These are phyloP conservation scores for Lathyrus tuberosus DNA, from an alignment of 306 rosid species.

Conservation along the genomic window DNA sequence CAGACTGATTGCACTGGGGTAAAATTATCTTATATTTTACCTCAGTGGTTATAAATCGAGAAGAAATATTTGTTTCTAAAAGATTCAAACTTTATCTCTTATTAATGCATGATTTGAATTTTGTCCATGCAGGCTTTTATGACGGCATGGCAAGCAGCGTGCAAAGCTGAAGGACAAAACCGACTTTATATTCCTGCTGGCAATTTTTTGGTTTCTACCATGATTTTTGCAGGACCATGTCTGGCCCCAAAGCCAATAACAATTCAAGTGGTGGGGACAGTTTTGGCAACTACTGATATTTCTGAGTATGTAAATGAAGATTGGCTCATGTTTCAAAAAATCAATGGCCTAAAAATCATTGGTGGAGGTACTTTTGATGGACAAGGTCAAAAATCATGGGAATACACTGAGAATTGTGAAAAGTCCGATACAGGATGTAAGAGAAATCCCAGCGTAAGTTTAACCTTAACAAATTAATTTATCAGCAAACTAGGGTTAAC, in stretches of 20 bases:
- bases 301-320: constrained; percentile 44
- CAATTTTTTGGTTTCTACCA: constrained; percentile 46
- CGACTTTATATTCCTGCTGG: constrained; percentile 66
- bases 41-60: not conserved
- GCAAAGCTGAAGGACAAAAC: constrained; percentile 44
- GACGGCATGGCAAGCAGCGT: constrained; percentile 62
- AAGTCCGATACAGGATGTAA: constrained; percentile 16
- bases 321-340: constrained; percentile 64
- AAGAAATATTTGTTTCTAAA: not conserved
- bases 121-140: constrained; percentile 59
- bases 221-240: constrained; percentile 77
- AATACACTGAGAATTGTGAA: constrained; percentile 44
- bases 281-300: constrained; percentile 58
- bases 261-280: constrained; percentile 58
- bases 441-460: constrained; percentile 68
- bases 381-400: constrained; percentile 62
- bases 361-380: constrained; percentile 81
- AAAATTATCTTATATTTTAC: no score
- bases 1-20: constrained; percentile 55
- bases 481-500: not conserved
- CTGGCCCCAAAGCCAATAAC: constrained; percentile 42
- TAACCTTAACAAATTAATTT: not conserved
- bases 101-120: not conserved
- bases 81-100: not conserved
- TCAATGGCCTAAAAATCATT: constrained; percentile 53